These are phyloP conservation scores for Anthracocystis setariae DNA, from an alignment of 1,284 basidiomycete species.

Conservation along the genomic window DNA sequence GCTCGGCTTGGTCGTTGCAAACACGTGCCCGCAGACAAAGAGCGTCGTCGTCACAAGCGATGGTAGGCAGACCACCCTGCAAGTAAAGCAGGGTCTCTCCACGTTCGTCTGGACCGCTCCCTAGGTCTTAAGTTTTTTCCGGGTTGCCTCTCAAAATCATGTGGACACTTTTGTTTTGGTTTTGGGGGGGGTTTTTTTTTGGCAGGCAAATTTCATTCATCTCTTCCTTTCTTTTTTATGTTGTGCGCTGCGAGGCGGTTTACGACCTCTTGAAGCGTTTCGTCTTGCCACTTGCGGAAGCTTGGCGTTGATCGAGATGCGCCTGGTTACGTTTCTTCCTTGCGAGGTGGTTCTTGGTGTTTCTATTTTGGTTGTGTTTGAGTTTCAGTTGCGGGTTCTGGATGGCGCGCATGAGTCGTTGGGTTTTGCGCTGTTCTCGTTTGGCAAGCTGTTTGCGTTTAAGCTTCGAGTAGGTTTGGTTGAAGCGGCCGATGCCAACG, in stretches of 20 bases:
- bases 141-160: no score
- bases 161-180: no score
- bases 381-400: slow-evolving; percentile 56
- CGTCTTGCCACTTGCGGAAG: slow-evolving; percentile 36
- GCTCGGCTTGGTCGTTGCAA: slow-evolving; percentile 41
- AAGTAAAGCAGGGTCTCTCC: slow-evolving; percentile 32
- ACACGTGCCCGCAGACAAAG: slow-evolving; percentile 37
- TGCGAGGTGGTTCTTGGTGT: slow-evolving; percentile 30
- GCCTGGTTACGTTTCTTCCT: slow-evolving; percentile 38
- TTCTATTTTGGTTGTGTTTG: slow-evolving; percentile 23
- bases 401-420: slow-evolving; percentile 71
- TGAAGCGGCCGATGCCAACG: slow-evolving; percentile 84
- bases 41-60: slow-evolving; percentile 32
- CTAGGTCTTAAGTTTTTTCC: no score
- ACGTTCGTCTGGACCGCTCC: slow-evolving; percentile 54
- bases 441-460: slow-evolving; percentile 78
- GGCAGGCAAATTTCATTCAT: no score
- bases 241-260: not conserved
- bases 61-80: slow-evolving; percentile 32
- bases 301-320: slow-evolving; percentile 33
- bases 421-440: slow-evolving; percentile 78
- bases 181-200: no score
- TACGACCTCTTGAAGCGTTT: slow-evolving; percentile 28
- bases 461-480: slow-evolving; percentile 80
- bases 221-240: slow-evolving; percentile 2